Conservation (phyloP, 441 rosid genomes). For the Metrosideros polymorpha region DNA sequence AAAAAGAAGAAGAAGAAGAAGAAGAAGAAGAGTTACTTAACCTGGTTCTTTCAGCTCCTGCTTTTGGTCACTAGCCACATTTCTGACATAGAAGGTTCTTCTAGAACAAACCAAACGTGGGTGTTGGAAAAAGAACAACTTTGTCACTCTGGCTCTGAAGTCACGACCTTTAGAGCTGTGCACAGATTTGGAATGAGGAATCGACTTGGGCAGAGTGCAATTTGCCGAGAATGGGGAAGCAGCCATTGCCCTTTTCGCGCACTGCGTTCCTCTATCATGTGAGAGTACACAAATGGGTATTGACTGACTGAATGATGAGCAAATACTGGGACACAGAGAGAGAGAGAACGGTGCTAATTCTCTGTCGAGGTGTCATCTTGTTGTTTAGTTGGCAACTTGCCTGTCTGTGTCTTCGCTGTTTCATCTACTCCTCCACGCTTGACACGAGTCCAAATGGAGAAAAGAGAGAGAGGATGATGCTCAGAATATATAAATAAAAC, state of each 20-base stretch:
- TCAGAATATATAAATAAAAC: neutral
- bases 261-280: neutral
- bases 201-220: conserved; percentile 8
- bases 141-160: conserved; percentile 13
- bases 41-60: conserved; percentile 24
- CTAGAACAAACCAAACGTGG: conserved; percentile 11
- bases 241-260: neutral
- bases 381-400: neutral
- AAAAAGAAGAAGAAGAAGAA: neutral
- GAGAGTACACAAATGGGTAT: neutral
- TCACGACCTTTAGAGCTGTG: conserved; percentile 16
- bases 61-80: conserved; percentile 36
- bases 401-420: neutral
- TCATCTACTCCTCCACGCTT: neutral
- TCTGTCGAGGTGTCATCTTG: neutral
- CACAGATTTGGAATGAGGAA: conserved; percentile 2
- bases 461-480: neutral
- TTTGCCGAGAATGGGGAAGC: neutral
- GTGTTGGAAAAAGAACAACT: conserved; percentile 25
- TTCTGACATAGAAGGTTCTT: conserved; percentile 25
- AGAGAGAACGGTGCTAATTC: neutral
- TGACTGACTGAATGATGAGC: neutral
- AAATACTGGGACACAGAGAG: neutral
- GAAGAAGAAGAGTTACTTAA: neutral
- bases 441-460: neutral